phyloP scores from a whole-genome alignment of 2,329 filamentous ascomycete species.

The Colletotrichum godetiae region DNA sequence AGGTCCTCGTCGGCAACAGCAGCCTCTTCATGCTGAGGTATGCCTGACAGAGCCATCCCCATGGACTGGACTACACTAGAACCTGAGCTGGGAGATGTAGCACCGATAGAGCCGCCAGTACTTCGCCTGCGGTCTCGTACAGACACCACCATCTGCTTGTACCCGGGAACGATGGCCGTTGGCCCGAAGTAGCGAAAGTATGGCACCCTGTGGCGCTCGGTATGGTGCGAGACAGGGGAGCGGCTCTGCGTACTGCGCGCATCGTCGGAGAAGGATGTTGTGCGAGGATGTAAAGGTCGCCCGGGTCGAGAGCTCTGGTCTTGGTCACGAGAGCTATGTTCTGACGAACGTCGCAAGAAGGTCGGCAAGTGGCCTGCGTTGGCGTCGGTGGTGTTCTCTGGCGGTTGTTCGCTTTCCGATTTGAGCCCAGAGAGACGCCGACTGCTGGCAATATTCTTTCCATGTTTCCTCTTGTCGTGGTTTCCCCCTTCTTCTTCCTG shows the following conservation, averaged over 20 bases:
- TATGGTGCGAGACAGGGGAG: slow-evolving; percentile 61
- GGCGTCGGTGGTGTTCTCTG: slow-evolving; percentile 13
- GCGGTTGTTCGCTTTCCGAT: not conserved
- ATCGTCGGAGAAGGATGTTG: slow-evolving; percentile 54
- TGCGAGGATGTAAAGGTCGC: slow-evolving; percentile 43
- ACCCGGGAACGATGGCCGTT: slow-evolving; percentile 90
- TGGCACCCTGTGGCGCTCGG: slow-evolving; percentile 75
- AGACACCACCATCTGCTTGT: slow-evolving; percentile 91
- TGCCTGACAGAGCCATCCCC: slow-evolving; percentile 17
- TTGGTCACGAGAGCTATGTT: slow-evolving; percentile 23
- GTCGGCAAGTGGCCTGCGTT: slow-evolving; percentile 14
- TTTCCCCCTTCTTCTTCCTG: slow-evolving; percentile 51
- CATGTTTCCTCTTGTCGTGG: slow-evolving; percentile 44
- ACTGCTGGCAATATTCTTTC: slow-evolving; percentile 39
- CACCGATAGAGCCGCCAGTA: slow-evolving; percentile 67
- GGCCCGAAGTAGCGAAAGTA: slow-evolving; percentile 94
- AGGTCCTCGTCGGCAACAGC: slow-evolving; percentile 61
- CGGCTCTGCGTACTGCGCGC: slow-evolving; percentile 51
- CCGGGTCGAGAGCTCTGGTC: slow-evolving; percentile 31
- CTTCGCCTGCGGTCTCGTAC: slow-evolving; percentile 75
- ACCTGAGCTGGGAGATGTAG: slow-evolving; percentile 59
- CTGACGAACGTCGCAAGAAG: slow-evolving; percentile 28
- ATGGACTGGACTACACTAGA: slow-evolving; percentile 36
- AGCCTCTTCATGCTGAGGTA: slow-evolving; percentile 50
- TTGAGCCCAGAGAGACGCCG: slow-evolving; percentile 3